These are phyloP conservation scores for Paraconiothyrium brasiliense DNA, from an alignment of 2,329 filamentous ascomycete genomes.

Conservation along the genomic window DNA sequence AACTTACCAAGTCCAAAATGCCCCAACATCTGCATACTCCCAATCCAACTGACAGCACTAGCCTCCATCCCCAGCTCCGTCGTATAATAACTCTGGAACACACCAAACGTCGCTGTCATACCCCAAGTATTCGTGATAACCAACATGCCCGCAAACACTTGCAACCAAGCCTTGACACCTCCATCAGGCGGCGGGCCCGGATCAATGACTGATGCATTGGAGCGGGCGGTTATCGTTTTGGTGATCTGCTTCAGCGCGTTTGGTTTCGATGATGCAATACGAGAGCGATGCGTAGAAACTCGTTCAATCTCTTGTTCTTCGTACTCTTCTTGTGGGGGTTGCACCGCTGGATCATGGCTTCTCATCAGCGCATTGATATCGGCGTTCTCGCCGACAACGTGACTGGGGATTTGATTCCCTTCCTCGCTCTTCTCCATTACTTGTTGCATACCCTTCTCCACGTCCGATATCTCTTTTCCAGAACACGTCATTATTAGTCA, in stretches of 20 bases:
- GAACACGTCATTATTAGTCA: neutral
- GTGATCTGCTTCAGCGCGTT: slow-evolving; percentile 30
- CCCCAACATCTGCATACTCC: slow-evolving; percentile 58
- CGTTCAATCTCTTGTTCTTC: slow-evolving; percentile 21
- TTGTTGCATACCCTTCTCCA: slow-evolving; percentile 1
- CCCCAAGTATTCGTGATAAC: slow-evolving; percentile 28
- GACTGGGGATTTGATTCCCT: neutral
- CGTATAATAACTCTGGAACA: slow-evolving; percentile 39
- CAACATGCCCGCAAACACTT: slow-evolving; percentile 49
- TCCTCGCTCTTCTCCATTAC: neutral
- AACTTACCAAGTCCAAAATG: slow-evolving; percentile 45
- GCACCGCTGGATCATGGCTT: neutral
- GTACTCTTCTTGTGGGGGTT: slow-evolving; percentile 18
- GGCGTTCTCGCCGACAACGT: neutral
- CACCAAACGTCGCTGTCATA: slow-evolving; percentile 27
- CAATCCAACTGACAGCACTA: slow-evolving; percentile 60
- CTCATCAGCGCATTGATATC: neutral
- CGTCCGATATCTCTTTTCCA: slow-evolving; percentile 3
- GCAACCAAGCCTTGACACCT: slow-evolving; percentile 50
- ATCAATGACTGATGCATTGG: slow-evolving; percentile 44
- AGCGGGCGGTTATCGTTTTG: slow-evolving; percentile 41
- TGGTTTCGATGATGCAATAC: slow-evolving; percentile 11
- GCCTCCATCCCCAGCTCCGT: slow-evolving; percentile 24
- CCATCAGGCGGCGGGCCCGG: slow-evolving; percentile 51
- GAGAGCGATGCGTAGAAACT: slow-evolving; percentile 28